phyloP scores from a whole-genome alignment of 345 rosid species.

The Camelina sativa region DNA sequence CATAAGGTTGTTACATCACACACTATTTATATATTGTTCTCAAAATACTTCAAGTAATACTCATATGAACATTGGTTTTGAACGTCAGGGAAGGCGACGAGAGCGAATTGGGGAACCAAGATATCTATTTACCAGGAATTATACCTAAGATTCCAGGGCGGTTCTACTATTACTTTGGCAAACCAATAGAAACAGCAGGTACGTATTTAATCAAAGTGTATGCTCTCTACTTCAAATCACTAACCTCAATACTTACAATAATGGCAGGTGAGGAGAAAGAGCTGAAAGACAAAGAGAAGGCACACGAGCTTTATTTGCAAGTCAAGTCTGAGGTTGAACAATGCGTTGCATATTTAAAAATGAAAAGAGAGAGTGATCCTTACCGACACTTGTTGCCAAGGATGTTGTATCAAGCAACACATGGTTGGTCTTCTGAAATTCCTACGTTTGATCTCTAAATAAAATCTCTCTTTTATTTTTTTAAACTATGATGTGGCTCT shows the following conservation, averaged over 20 bases:
- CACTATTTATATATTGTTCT: neutral
- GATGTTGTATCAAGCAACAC: constrained; percentile 52
- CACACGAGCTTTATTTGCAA: constrained; percentile 63
- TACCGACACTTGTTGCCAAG: constrained; percentile 64
- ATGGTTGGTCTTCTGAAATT: constrained; percentile 55
- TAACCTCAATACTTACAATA: neutral
- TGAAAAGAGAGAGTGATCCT: constrained; percentile 72
- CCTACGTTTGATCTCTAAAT: constrained; percentile 55
- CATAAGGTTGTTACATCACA: neutral
- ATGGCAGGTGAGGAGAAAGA: constrained; percentile 56
- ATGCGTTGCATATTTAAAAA: constrained; percentile 57
- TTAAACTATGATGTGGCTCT: neutral
- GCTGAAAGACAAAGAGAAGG: constrained; percentile 55
- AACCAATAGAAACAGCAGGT: constrained; percentile 82
- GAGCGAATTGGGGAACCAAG: constrained; percentile 67
- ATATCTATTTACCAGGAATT: constrained; percentile 54
- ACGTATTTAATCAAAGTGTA: neutral
- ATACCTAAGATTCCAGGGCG: constrained; percentile 78
- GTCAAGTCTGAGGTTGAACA: constrained; percentile 70
- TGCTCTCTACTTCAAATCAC: neutral
- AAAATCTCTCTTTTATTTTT: no score
- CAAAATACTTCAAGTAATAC: neutral
- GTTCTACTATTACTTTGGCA: constrained; percentile 75
- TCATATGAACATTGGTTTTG: constrained; percentile 24
- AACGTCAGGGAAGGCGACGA: constrained; percentile 48